These are phyloP conservation scores for Exophiala spinifera DNA, from an alignment of 2,329 filamentous ascomycete species.

Conservation along the genomic window DNA sequence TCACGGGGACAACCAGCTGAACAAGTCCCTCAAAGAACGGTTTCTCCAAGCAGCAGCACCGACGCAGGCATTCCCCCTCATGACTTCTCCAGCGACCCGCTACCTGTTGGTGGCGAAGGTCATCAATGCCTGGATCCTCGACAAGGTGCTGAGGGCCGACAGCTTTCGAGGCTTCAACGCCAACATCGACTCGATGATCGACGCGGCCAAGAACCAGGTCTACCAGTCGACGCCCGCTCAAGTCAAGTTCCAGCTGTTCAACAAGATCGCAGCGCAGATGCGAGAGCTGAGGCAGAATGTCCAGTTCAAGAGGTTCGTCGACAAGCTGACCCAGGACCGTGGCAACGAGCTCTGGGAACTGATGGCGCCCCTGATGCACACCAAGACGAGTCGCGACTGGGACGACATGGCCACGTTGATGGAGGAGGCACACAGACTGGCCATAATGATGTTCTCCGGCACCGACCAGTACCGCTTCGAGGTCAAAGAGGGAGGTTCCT, in stretches of 20 bases:
- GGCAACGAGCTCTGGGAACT: conserved; percentile 21
- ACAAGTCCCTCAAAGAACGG: conserved; percentile 23
- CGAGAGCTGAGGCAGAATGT: conserved; percentile 10
- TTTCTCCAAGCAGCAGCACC: conserved; percentile 20
- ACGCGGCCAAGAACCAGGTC: conserved; percentile 13
- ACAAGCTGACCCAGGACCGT: conserved; percentile 8
- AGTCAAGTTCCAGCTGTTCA: conserved; percentile 22
- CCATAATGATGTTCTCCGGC: conserved; percentile 16
- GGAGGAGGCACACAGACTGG: conserved; percentile 22
- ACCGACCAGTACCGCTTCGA: conserved; percentile 24
- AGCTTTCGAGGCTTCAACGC: conserved; percentile 21
- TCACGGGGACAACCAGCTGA: conserved; percentile 12
- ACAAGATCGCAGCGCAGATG: conserved; percentile 18
- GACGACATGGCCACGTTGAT: conserved; percentile 21
- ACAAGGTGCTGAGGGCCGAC: conserved; percentile 17
- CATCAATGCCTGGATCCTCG: conserved; percentile 22
- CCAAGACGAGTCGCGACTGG: conserved; percentile 20
- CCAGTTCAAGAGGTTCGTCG: conserved; percentile 13
- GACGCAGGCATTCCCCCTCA: conserved; percentile 19
- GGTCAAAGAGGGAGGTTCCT: conserved; percentile 1
- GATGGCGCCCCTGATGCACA: conserved; percentile 21
- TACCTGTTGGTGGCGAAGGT: conserved; percentile 25
- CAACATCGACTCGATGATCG: conserved; percentile 17
- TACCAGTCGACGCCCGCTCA: conserved; percentile 22
- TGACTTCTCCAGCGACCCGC: conserved; percentile 20